phyloP scores from a whole-genome alignment of 176 grass and related monocot species.

The Sorghum bicolor region DNA sequence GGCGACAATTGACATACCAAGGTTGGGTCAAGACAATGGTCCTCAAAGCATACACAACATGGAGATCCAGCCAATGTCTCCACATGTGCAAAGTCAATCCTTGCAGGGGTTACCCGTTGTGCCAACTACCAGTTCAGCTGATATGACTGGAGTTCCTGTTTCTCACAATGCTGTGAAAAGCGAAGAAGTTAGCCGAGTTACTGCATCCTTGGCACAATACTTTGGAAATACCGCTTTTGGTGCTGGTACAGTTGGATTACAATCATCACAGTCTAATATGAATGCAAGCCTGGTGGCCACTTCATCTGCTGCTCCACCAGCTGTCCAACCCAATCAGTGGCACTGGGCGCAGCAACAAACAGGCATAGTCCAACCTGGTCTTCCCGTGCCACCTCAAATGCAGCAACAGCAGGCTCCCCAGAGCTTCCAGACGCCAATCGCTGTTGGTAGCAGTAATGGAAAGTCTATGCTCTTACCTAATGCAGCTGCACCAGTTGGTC shows the following conservation, averaged over 20 bases:
- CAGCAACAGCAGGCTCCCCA: constrained; percentile 27
- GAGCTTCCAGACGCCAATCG: constrained; percentile 26
- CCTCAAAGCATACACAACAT: constrained; percentile 33
- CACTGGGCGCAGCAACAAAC: constrained; percentile 42
- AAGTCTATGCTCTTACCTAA: constrained; percentile 31
- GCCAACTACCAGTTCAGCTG: constrained; percentile 41
- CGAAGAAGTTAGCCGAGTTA: constrained; percentile 58
- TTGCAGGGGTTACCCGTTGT: constrained; percentile 33
- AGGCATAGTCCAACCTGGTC: constrained; percentile 25
- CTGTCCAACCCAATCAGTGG: constrained; percentile 42
- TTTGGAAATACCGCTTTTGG: constrained; percentile 56
- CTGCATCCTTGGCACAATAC: constrained; percentile 73
- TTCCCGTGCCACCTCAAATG: constrained; percentile 31
- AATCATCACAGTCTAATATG: constrained; percentile 38
- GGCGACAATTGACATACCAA: constrained; percentile 25
- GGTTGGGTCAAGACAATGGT: constrained; percentile 28
- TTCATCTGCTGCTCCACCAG: constrained; percentile 20
- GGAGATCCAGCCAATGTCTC: constrained; percentile 42
- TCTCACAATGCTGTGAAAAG: constrained; percentile 53
- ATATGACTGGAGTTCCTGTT: constrained; percentile 39
- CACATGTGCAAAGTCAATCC: constrained; percentile 34
- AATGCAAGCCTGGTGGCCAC: constrained; percentile 25
- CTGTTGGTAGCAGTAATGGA: constrained; percentile 34
- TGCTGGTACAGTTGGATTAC: constrained; percentile 36
- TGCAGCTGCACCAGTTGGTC: background rate